These are phyloP conservation scores for Fusarium sp. DNA, from an alignment of 2,329 filamentous ascomycete species.

Conservation along the genomic window DNA sequence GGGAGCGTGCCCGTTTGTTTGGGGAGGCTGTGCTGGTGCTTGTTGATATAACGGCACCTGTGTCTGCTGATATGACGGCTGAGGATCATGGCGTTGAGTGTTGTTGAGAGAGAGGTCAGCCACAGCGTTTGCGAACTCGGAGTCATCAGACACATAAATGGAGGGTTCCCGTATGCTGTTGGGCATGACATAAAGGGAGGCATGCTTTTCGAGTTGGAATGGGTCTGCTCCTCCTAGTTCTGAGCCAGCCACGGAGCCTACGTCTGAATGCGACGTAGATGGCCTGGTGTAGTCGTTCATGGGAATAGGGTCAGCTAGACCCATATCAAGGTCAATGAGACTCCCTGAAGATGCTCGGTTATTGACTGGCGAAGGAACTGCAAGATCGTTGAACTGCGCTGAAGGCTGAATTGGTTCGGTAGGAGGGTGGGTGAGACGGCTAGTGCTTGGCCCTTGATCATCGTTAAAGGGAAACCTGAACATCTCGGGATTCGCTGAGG, in stretches of 20 bases:
- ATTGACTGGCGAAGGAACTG: constrained; percentile 50
- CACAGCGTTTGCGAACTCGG: constrained; percentile 57
- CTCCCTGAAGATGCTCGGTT: constrained; percentile 58
- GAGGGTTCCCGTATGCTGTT: constrained; percentile 63
- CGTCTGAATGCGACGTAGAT: constrained; percentile 70
- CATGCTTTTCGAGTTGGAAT: constrained; percentile 72
- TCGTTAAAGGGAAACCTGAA: constrained; percentile 62
- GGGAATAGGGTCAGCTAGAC: constrained; percentile 62
- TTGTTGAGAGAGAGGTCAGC: constrained; percentile 47
- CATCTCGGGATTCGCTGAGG: constrained; percentile 64
- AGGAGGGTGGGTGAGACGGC: constrained; percentile 62
- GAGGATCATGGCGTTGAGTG: constrained; percentile 35
- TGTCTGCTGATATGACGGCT: constrained; percentile 33
- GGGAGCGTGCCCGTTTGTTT: constrained; percentile 28
- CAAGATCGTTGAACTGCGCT: constrained; percentile 56
- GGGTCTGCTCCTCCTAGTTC: constrained; percentile 66
- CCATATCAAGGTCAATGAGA: constrained; percentile 67
- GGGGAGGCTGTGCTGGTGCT: constrained; percentile 12
- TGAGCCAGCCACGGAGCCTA: constrained; percentile 65
- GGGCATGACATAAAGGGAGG: constrained; percentile 62
- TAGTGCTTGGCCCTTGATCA: constrained; percentile 45
- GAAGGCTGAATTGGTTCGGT: constrained; percentile 62
- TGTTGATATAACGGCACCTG: constrained; percentile 35
- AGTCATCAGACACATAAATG: constrained; percentile 71
- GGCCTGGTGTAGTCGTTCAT: constrained; percentile 60